Percentiles rank a stretch among this genome's conserved stretches.
Evolutionary conservation across 2,329 filamentous ascomycete species (phyloP).

Genomic region (Diaporthe aspalathi): DNA sequence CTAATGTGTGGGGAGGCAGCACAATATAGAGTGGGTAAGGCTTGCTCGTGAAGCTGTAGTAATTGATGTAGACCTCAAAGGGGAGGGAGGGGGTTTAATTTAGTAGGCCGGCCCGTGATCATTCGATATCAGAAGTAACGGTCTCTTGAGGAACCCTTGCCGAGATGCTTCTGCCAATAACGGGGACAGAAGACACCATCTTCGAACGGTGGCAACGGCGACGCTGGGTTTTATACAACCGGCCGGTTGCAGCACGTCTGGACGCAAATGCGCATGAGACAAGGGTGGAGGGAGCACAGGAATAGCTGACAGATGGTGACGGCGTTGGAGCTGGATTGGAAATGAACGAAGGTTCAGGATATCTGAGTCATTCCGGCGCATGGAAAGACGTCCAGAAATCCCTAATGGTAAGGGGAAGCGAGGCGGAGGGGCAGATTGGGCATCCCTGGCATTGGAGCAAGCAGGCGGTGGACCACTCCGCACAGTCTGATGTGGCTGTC

Average conservation of each 20-base stretch:
- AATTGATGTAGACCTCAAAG: background rate
- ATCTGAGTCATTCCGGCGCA: constrained; percentile 37
- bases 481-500: too few species aligned
- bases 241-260: background rate
- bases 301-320: constrained; percentile 7
- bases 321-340: background rate
- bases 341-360: constrained; percentile 28
- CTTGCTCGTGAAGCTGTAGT: background rate
- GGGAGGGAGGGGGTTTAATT: background rate
- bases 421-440: constrained; percentile 24
- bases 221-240: constrained; percentile 5
- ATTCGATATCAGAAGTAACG: background rate
- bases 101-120: background rate
- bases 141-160: constrained; percentile 5
- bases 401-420: constrained; percentile 34
- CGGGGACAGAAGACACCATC: constrained; percentile 7
- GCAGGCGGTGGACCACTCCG: constrained; percentile 12
- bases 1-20: background rate
- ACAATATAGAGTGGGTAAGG: background rate
- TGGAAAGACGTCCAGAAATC: constrained; percentile 22
- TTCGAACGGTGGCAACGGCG: constrained; percentile 20
- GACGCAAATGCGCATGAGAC: constrained; percentile 34
- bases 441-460: constrained; percentile 15
- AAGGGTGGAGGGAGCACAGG: background rate
- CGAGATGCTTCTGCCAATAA: constrained; percentile 3